A percentile compares a stretch with the other conserved stretches of the same genome.
phyloP scores from a whole-genome alignment of 306 rosid species.

The Rubus idaeus region DNA sequence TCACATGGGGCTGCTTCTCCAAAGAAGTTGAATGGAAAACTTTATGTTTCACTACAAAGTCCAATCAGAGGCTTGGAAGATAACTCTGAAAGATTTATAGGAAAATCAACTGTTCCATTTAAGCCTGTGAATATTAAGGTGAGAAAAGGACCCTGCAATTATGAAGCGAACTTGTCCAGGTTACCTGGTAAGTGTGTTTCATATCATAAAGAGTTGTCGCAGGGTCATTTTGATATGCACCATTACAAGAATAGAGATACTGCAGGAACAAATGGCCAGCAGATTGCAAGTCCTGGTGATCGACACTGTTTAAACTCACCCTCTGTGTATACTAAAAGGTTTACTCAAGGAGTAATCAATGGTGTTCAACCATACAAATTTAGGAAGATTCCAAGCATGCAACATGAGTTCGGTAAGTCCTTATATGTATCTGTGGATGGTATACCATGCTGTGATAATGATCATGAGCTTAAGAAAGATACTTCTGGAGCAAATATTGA shows the following conservation, averaged over 20 bases:
- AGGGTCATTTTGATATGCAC: not conserved
- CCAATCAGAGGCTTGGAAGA: not conserved
- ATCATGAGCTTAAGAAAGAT: slow-evolving; percentile 3
- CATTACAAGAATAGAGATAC: not conserved
- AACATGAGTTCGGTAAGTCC: not conserved
- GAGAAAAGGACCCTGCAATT: not conserved
- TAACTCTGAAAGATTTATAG: not conserved
- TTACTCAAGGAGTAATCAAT: not conserved
- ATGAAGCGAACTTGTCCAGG: not conserved
- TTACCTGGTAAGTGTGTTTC: not conserved
- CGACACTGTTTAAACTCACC: not conserved
- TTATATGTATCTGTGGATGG: not conserved
- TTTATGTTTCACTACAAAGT: not conserved
- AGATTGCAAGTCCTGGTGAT: not conserved
- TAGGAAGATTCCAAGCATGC: slow-evolving; percentile 10
- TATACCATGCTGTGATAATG: not conserved
- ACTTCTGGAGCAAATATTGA: not conserved
- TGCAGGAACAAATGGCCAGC: slow-evolving; percentile 12
- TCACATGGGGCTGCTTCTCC: slow-evolving; percentile 13
- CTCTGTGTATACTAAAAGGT: not conserved
- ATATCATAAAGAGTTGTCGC: not conserved
- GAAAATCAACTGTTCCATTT: not conserved
- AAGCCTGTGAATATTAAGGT: slow-evolving; percentile 1
- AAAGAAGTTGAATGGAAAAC: slow-evolving; percentile 9
- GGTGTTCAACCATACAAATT: not conserved